phyloP scores from a whole-genome alignment of 805 yeast genomes.

The Lachancea meyersii region DNA sequence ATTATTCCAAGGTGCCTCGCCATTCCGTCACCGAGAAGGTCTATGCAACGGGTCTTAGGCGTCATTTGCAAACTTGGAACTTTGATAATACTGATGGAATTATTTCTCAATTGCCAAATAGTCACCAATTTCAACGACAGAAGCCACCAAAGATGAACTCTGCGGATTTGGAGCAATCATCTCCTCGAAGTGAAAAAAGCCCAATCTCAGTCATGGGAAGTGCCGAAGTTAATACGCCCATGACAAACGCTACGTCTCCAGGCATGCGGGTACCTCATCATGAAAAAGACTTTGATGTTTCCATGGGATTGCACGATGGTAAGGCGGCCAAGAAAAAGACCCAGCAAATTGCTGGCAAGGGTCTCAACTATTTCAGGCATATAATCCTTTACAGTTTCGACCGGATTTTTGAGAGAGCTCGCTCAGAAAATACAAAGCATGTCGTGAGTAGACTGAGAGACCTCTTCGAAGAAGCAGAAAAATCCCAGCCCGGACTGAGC shows the following conservation, averaged over 20 bases:
- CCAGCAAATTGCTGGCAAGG: slow-evolving; percentile 12
- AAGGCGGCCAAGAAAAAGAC: slow-evolving; percentile 14
- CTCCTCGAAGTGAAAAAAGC: slow-evolving; percentile 8
- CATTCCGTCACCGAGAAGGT: slow-evolving; percentile 31
- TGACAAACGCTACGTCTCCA: slow-evolving; percentile 10
- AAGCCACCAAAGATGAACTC: neutral
- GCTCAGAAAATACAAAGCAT: slow-evolving; percentile 40
- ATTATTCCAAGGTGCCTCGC: slow-evolving; percentile 34
- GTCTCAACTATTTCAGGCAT: slow-evolving; percentile 36
- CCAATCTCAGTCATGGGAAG: slow-evolving; percentile 9
- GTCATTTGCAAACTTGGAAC: slow-evolving; percentile 6
- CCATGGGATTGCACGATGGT: slow-evolving; percentile 8
- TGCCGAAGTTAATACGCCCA: slow-evolving; percentile 4
- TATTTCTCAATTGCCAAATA: neutral
- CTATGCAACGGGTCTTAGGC: slow-evolving; percentile 18
- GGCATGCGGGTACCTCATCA: slow-evolving; percentile 2
- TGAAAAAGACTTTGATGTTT: slow-evolving; percentile 7
- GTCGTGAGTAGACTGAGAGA: slow-evolving; percentile 41
- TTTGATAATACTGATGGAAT: neutral
- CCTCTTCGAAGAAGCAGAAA: slow-evolving; percentile 42
- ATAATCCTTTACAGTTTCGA: slow-evolving; percentile 41
- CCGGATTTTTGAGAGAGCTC: slow-evolving; percentile 48
- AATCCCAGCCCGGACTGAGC: slow-evolving; percentile 53
- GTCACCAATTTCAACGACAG: neutral
- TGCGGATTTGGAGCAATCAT: slow-evolving; percentile 1